Conservation (phyloP, 2,329 filamentous ascomycete genomes). For the Penicillium sp. region DNA sequence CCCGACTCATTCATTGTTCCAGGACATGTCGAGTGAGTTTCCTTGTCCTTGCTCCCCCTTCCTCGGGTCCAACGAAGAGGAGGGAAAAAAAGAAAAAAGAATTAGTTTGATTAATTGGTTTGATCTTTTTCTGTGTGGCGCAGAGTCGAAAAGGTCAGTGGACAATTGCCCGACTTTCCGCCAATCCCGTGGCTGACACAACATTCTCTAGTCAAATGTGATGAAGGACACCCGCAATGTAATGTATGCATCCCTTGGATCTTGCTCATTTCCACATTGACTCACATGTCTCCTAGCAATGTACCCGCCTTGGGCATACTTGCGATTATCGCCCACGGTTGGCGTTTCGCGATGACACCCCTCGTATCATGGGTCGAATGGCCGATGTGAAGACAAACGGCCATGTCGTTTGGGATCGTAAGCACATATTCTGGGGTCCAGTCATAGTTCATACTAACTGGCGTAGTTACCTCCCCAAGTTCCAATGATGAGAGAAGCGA, state of each 20-base stretch:
- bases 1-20: conserved; percentile 15
- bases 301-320: conserved; percentile 54
- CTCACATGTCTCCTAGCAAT: conserved; percentile 44
- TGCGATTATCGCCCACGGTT: conserved; percentile 59
- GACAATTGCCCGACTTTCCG: background rate
- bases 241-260: conserved; percentile 43
- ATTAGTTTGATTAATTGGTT: conserved; percentile 10
- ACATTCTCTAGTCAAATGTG: conserved; percentile 52
- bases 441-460: conserved; percentile 15
- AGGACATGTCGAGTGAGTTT: conserved; percentile 47
- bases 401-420: conserved; percentile 58
- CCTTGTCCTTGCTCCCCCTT: conserved; percentile 1
- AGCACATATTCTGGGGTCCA: conserved; percentile 25
- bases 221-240: conserved; percentile 55
- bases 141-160: conserved; percentile 45
- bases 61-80: background rate
- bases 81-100: too few relatives aligned
- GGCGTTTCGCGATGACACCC: conserved; percentile 56
- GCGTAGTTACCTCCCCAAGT: conserved; percentile 32
- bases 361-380: conserved; percentile 53
- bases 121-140: background rate
- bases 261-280: conserved; percentile 3
- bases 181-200: conserved; percentile 17
- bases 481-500: conserved; percentile 27
- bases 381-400: conserved; percentile 52